Conservation (phyloP, 169 alveolate species). For the Plasmodium knowlesi region DNA sequence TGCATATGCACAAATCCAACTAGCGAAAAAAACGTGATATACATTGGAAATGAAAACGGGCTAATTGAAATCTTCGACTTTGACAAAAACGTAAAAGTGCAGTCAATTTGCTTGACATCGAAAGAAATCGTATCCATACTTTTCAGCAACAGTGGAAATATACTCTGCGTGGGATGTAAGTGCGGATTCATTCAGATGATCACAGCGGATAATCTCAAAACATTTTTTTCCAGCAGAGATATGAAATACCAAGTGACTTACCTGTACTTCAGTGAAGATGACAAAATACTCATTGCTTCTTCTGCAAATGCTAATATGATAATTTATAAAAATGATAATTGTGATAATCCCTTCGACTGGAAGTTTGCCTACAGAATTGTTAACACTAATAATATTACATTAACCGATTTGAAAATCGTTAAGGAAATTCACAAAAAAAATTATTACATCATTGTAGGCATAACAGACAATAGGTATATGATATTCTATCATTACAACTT, state of each 20-base stretch:
- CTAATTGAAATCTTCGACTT: constrained; percentile 61
- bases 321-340: constrained; percentile 43
- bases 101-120: background rate
- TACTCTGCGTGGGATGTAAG: constrained; percentile 61
- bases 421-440: background rate
- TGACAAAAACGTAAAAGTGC: constrained; percentile 44
- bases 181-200: constrained; percentile 49
- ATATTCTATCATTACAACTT: constrained; percentile 56
- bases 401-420: constrained; percentile 40
- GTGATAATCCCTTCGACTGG: constrained; percentile 15
- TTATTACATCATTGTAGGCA: constrained; percentile 39
- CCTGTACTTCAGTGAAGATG: constrained; percentile 70
- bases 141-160: constrained; percentile 45
- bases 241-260: constrained; percentile 51
- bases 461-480: constrained; percentile 41
- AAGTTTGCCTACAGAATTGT: constrained; percentile 59
- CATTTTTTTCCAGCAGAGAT: constrained; percentile 57
- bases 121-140: constrained; percentile 52
- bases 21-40: constrained; percentile 16
- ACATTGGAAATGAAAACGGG: constrained; percentile 63
- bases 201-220: background rate
- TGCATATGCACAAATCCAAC: constrained; percentile 41
- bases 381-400: constrained; percentile 25
- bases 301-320: constrained; percentile 53
- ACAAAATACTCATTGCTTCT: constrained; percentile 21